Percentiles rank a stretch among this genome's conserved stretches.
phyloP scores from a whole-genome alignment of 2,329 filamentous ascomycete genomes.

The Byssoonygena ceratinophila region DNA sequence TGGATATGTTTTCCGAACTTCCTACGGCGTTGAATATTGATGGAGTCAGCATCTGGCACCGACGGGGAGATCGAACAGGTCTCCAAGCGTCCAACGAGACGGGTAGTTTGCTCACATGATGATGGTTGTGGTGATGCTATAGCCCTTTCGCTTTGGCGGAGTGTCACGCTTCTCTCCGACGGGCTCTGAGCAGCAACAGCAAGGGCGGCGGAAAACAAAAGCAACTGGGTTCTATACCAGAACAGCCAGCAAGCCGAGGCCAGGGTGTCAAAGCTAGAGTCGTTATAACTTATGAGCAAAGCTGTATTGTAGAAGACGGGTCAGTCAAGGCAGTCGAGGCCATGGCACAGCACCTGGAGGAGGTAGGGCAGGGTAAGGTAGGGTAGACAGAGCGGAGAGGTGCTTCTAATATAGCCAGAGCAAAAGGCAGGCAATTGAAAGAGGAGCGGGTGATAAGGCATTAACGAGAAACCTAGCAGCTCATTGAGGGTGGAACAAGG shows the following conservation, averaged over 20 bases:
- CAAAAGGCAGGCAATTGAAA: neutral
- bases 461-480: neutral
- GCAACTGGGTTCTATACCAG: no score
- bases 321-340: neutral
- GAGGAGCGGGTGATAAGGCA: neutral
- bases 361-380: neutral
- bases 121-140: neutral
- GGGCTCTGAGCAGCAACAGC: no score
- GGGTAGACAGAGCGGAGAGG: no score
- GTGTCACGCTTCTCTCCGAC: neutral
- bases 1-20: constrained; percentile 99
- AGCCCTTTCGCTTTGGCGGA: no score
- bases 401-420: neutral
- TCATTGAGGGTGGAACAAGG: neutral
- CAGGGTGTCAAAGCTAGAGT: neutral
- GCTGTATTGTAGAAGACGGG: neutral
- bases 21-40: constrained; percentile 43
- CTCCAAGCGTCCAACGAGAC: no score
- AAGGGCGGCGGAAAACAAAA: no score
- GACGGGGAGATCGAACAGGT: neutral
- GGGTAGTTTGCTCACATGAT: neutral
- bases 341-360: neutral
- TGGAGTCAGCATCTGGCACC: neutral
- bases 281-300: neutral
- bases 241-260: neutral